phyloP scores from a whole-genome alignment of 371 early-diverging fungal species.

The Spraguea lophii region DNA sequence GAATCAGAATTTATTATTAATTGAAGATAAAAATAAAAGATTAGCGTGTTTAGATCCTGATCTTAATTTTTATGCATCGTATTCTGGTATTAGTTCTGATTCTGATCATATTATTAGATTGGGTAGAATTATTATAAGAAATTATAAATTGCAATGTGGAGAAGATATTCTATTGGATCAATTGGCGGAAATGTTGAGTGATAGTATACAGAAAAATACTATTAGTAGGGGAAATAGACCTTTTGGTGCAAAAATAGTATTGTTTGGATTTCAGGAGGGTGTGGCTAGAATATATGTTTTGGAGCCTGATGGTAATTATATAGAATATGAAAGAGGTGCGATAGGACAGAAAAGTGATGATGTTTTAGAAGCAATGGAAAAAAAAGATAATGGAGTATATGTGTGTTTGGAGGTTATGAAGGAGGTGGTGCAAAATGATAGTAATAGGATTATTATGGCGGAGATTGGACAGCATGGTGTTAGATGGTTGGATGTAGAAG shows the following conservation, averaged over 20 bases:
- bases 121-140: slow-evolving; percentile 21
- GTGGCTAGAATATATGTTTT: slow-evolving; percentile 82
- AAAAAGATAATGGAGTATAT: slow-evolving; percentile 1
- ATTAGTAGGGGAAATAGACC: slow-evolving; percentile 93
- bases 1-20: slow-evolving; percentile 71
- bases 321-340: slow-evolving; percentile 66
- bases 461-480: too few relatives aligned
- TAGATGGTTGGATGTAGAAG: too few relatives aligned
- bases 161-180: slow-evolving; percentile 80
- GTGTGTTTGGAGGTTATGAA: slow-evolving; percentile 14
- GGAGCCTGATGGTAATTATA: slow-evolving; percentile 93
- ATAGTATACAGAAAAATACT: slow-evolving; percentile 66
- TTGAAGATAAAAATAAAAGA: slow-evolving; percentile 83
- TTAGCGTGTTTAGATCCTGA: slow-evolving; percentile 87
- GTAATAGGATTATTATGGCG: too few relatives aligned
- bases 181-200: slow-evolving; percentile 51
- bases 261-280: slow-evolving; percentile 66
- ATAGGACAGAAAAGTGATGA: slow-evolving; percentile 36
- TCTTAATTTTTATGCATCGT: slow-evolving; percentile 82
- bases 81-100: slow-evolving; percentile 44
- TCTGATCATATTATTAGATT: slow-evolving; percentile 29
- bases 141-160: slow-evolving; percentile 30
- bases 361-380: slow-evolving; percentile 10
- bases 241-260: slow-evolving; percentile 84
- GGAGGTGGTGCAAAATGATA: slow-evolving; percentile 27